These are phyloP conservation scores for Endotrypanum monterogeii DNA, from an alignment of 208 protist species.

Conservation along the genomic window DNA sequence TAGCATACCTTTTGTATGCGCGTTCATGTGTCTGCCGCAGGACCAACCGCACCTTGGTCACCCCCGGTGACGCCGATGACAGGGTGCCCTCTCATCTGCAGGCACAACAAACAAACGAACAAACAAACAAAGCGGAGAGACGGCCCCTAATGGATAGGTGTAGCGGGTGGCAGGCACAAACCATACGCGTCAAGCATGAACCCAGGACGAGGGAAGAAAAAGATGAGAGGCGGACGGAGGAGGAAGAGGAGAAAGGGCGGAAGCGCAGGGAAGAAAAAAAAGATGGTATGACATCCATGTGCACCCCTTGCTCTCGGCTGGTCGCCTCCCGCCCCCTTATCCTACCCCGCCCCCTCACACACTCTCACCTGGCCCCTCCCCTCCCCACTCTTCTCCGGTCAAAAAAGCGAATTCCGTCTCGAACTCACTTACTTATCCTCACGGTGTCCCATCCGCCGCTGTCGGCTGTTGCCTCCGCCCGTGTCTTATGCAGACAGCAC, in stretches of 20 bases:
- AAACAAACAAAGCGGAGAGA: neutral
- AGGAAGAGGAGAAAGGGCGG: neutral
- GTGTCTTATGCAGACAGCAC: conserved; percentile 66
- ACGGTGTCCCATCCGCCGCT: neutral
- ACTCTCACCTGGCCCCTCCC: neutral
- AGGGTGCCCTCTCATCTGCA: neutral
- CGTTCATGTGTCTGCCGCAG: neutral
- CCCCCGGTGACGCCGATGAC: neutral
- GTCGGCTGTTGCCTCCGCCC: neutral
- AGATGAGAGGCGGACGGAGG: neutral
- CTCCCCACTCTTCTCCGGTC: neutral
- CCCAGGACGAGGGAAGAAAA: conserved; percentile 5
- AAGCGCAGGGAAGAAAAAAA: no score
- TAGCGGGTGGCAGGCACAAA: neutral
- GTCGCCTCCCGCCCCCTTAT: neutral
- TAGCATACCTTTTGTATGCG: neutral
- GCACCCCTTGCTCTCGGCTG: neutral
- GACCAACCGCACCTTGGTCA: neutral
- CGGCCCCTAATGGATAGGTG: no score
- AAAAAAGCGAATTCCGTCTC: neutral
- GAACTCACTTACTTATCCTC: neutral
- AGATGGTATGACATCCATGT: neutral
- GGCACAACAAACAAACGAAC: neutral
- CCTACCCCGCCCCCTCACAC: neutral
- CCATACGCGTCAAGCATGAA: neutral